phyloP scores from a whole-genome alignment of 2,329 filamentous ascomycete genomes.

The Colletotrichum falcatum region DNA sequence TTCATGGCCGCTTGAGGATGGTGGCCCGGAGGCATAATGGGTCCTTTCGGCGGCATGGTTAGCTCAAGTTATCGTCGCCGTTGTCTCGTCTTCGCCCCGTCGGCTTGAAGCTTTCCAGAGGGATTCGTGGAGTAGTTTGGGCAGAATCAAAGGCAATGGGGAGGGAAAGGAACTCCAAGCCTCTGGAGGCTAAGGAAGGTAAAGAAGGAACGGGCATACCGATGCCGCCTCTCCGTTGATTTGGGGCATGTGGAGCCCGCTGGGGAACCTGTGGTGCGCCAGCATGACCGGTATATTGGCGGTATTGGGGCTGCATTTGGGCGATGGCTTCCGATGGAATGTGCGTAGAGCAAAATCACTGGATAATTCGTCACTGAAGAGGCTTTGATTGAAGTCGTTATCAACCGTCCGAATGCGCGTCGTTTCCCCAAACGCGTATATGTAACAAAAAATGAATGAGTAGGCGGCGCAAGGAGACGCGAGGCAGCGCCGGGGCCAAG shows the following conservation, averaged over 20 bases:
- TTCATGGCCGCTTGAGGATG: constrained; percentile 64
- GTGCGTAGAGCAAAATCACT: neutral
- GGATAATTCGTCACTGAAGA: constrained; percentile 17
- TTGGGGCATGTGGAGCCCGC: constrained; percentile 60
- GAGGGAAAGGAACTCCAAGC: constrained; percentile 1
- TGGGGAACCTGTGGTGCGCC: constrained; percentile 56
- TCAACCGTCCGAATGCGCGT: constrained; percentile 12
- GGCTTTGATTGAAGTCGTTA: constrained; percentile 43
- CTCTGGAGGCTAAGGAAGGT: constrained; percentile 5
- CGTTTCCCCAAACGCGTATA: constrained; percentile 19
- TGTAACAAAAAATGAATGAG: constrained; percentile 22
- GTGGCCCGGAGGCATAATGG: constrained; percentile 67
- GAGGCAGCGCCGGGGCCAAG: constrained; percentile 2
- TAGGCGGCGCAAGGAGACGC: constrained; percentile 15
- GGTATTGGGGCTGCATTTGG: constrained; percentile 66
- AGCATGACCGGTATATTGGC: constrained; percentile 55
- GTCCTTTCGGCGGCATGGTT: constrained; percentile 52
- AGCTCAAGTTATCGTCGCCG: constrained; percentile 12
- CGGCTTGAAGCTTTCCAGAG: neutral
- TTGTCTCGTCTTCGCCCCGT: neutral
- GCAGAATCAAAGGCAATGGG: neutral
- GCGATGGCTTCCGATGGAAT: constrained; percentile 9
- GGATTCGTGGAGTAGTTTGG: neutral
- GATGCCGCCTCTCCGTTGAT: constrained; percentile 65
- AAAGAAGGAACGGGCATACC: constrained; percentile 53